Evolutionary conservation across 164 flowering plant species (phyloP), one percentile per base, ranked within the genome.

Genomic region (Vitis cinerea): DNA sequence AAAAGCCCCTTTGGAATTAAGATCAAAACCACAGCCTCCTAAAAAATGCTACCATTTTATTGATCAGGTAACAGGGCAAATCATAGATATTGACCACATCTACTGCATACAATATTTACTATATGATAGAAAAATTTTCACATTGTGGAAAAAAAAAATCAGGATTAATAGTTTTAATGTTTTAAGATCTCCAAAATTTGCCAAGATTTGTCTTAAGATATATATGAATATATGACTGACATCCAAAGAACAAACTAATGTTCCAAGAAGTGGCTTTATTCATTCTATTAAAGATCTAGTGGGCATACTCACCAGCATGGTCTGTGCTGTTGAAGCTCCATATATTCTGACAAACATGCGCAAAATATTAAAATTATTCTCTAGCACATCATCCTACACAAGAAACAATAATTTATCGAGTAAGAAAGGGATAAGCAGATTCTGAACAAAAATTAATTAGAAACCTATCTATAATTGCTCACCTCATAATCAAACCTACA

Each of bases 401-500:
- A 30, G 61, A 50, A 57, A 60, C 60, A 65, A 3, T 61, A 64
- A 59, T 9, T 61, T 17, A 66, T 50, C 15, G 16, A 48, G 53
- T 64, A 55, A 65, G 44, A 67, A 37, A 61, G 49, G 30, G 52
- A 67, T n/a, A 50, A 58, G 63, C 7, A 19, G 47, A 62, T 57
- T 69, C 70, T 59, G 15, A 15, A 37, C 15, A 44, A 15, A 67
- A 27, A 50, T 12, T n/a, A 48, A 29, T 54, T 15, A 44, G 19
- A 27, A 63, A 10, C 44, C 13, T 15, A 23, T 63, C 11, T 60
- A 48, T 17, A 67, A 62, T 71, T 15, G 59, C 79, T 48, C 37
- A 94, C 99, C 99, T 94, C 99, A 72, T 94, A 92, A 79, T 94
- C 99, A 75, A 85, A 94, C 86, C 98, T 94, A 69, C 64, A 73